A percentile compares a stretch with the other conserved stretches of the same genome.
Evolutionary conservation across 1,284 basidiomycete species (phyloP).

Genomic region (Puccinia horiana): DNA sequence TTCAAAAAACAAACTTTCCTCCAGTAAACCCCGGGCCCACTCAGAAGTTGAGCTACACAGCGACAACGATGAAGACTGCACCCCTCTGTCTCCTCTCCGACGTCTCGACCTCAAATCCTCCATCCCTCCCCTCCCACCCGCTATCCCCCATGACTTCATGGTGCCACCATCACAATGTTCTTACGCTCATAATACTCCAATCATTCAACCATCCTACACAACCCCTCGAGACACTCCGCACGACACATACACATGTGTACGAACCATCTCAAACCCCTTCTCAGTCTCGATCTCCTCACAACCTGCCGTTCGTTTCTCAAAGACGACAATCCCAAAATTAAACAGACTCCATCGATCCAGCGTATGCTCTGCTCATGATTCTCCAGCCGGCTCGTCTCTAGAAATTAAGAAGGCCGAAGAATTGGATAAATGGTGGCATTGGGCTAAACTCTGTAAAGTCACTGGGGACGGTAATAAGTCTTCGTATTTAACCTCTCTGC

Average conservation of each 20-base stretch:
- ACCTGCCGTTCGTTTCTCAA: not conserved
- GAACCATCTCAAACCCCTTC: not conserved
- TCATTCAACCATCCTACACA: not conserved
- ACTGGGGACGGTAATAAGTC: conserved; percentile 40
- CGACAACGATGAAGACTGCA: not conserved
- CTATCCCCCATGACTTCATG: conserved; percentile 23
- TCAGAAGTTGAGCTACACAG: not conserved
- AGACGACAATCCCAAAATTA: not conserved
- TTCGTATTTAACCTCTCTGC: not conserved
- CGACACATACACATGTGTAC: conserved; percentile 22
- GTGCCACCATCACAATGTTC: not conserved
- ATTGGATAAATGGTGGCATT: conserved; percentile 40
- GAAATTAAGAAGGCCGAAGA: conserved; percentile 12
- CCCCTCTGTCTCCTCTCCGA: not conserved
- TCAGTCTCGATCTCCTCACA: conserved; percentile 37
- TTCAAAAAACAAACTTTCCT: not conserved
- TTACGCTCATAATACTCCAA: conserved; percentile 3
- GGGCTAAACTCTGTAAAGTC: conserved; percentile 1
- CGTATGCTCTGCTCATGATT: not conserved
- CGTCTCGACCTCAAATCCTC: conserved; percentile 16
- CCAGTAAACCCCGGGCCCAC: not conserved
- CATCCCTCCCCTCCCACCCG: conserved; percentile 4
- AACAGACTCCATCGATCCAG: not conserved
- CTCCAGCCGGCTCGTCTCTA: not conserved
- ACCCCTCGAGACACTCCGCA: not conserved